A percentile compares a stretch with the other conserved stretches of the same genome.
These are phyloP conservation scores for Cymodocea nodosa DNA, from an alignment of 116 monocot species.

Conservation along the genomic window DNA sequence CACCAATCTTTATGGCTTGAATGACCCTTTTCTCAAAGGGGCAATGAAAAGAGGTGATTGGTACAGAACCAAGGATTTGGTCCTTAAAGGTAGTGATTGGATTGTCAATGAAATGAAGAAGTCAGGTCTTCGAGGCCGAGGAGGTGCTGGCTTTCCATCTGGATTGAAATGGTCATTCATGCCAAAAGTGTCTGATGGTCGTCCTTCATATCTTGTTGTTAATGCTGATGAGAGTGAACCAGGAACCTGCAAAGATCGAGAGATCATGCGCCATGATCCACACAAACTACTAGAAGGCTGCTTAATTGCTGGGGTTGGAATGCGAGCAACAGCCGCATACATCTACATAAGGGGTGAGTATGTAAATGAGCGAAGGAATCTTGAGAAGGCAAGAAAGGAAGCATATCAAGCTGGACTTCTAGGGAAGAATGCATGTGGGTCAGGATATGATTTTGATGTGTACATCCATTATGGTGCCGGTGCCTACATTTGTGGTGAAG, in stretches of 20 bases:
- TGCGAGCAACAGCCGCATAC: conserved; percentile 90
- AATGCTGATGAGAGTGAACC: conserved; percentile 99
- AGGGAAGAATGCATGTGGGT: conserved; percentile 96
- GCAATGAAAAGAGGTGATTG: conserved; percentile 94
- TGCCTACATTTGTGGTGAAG: conserved; percentile 96
- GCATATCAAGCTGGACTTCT: conserved; percentile 79
- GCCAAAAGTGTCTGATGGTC: conserved; percentile 97
- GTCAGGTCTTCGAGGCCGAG: conserved; percentile 89
- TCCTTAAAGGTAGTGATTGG: conserved; percentile 86
- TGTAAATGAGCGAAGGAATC: conserved; percentile 67
- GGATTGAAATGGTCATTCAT: conserved; percentile 97
- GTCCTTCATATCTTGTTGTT: conserved; percentile 93
- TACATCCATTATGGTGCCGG: conserved; percentile 96
- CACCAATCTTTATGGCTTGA: conserved; percentile 82
- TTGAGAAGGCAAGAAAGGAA: conserved; percentile 85
- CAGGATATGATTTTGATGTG: conserved; percentile 92
- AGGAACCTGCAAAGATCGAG: conserved; percentile 93
- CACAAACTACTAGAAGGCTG: conserved; percentile 97
- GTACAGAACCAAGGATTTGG: conserved; percentile 85
- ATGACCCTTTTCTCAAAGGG: conserved; percentile 94
- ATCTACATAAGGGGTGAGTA: conserved; percentile 96
- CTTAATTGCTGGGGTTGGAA: conserved; percentile 90
- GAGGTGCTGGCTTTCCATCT: conserved; percentile 94
- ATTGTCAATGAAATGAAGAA: conserved; percentile 98
- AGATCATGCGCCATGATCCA: conserved; percentile 96